Conservation (phyloP, 1,284 basidiomycete genomes). For the Pterula multifida region DNA sequence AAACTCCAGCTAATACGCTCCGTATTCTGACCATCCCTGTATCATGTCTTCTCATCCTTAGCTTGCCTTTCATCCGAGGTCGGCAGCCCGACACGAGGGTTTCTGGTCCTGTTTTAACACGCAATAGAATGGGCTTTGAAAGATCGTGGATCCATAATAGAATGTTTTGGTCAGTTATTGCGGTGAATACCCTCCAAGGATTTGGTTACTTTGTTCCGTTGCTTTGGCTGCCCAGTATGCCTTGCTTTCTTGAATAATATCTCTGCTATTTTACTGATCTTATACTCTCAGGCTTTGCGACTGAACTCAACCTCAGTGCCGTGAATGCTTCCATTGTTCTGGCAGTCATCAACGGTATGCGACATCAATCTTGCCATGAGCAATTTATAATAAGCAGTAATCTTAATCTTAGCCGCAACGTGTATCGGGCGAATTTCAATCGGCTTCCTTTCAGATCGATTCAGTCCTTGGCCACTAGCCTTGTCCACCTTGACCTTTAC, state of each 20-base stretch:
- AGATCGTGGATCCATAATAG: conserved; percentile 10
- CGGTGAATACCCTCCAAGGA: conserved; percentile 15
- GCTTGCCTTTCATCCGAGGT: conserved; percentile 13
- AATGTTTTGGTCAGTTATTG: conserved; percentile 12
- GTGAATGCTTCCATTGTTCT: conserved; percentile 17
- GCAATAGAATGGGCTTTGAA: background rate
- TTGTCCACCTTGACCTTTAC: conserved; percentile 16
- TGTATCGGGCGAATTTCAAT: conserved; percentile 20
- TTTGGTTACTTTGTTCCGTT: conserved; percentile 14
- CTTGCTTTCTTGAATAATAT: background rate
- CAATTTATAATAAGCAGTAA: no score
- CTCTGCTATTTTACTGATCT: background rate
- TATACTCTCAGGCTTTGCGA: conserved; percentile 18
- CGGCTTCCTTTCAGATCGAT: conserved; percentile 23
- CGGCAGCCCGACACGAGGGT: conserved; percentile 15
- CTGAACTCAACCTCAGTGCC: conserved; percentile 15
- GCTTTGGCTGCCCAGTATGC: conserved; percentile 14
- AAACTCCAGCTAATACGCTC: conserved; percentile 7
- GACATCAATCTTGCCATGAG: no score
- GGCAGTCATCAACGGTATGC: conserved; percentile 18
- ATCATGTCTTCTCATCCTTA: background rate
- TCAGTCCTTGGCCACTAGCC: conserved; percentile 24
- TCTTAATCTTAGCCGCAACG: conserved; percentile 10
- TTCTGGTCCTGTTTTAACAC: conserved; percentile 2
- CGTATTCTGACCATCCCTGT: conserved; percentile 12